A percentile compares a stretch with the other conserved stretches of the same genome.
Evolutionary conservation across 2,329 filamentous ascomycete species (phyloP).

Genomic region (Neofusicoccum ribis): DNA sequence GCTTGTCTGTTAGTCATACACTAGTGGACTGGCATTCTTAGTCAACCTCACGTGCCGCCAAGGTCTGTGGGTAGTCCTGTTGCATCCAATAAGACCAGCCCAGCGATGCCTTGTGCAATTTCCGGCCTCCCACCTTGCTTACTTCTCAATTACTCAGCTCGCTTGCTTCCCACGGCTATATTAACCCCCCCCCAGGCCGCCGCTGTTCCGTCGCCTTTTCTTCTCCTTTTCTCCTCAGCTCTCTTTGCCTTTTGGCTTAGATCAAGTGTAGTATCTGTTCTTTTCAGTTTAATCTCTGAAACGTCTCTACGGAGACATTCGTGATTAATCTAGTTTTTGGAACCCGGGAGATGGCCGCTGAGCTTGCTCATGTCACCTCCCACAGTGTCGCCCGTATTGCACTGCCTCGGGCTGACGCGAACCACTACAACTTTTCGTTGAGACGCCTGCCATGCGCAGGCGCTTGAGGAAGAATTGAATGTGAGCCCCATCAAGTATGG

Average conservation of each 20-base stretch:
- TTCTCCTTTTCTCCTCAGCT: neutral
- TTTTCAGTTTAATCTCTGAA: constrained; percentile 18
- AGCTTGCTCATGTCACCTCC: constrained; percentile 12
- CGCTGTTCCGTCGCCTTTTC: too few relatives aligned
- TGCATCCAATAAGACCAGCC: too few relatives aligned
- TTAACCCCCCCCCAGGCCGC: too few relatives aligned
- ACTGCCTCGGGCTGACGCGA: constrained; percentile 17
- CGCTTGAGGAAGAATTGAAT: constrained; percentile 9
- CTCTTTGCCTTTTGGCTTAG: constrained; percentile 20
- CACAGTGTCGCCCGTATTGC: constrained; percentile 16
- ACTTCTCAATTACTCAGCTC: too few relatives aligned
- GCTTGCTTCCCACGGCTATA: too few relatives aligned
- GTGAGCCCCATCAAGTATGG: too few relatives aligned
- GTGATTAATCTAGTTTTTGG: constrained; percentile 11
- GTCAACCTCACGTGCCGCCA: too few relatives aligned
- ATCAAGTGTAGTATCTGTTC: constrained; percentile 20
- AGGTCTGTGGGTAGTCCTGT: too few relatives aligned
- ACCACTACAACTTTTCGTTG: constrained; percentile 2
- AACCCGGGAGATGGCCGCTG: constrained; percentile 5
- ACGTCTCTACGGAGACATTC: constrained; percentile 14
- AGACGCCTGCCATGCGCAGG: constrained; percentile 2
- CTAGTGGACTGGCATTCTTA: too few relatives aligned
- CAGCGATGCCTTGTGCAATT: too few relatives aligned
- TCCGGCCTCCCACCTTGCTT: too few relatives aligned
- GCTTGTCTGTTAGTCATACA: neutral